A percentile compares a stretch with the other conserved stretches of the same genome.
Evolutionary conservation across 345 rosid species (phyloP).

Genomic region (Sonneratia alba): DNA sequence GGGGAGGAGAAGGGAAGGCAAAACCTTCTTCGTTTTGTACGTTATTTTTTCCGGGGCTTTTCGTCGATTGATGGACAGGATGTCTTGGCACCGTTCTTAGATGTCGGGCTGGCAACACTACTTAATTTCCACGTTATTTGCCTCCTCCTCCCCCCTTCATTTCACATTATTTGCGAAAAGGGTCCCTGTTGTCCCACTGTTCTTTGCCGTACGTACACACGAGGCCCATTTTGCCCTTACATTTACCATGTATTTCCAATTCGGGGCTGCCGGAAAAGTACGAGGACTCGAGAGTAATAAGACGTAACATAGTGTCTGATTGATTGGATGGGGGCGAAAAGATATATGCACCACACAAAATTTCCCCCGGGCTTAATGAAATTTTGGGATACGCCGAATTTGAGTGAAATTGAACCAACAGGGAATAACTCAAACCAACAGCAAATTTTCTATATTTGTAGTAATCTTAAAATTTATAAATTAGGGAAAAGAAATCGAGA

Average conservation of each 20-base stretch:
- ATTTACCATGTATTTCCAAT: neutral
- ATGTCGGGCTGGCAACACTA: slow-evolving; percentile 6
- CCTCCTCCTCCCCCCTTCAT: neutral
- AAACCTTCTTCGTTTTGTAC: neutral
- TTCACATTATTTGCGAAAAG: neutral
- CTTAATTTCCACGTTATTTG: neutral
- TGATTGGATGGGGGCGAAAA: neutral
- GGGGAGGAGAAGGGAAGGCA: no score
- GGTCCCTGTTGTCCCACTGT: neutral
- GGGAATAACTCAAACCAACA: no score
- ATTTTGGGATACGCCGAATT: no score
- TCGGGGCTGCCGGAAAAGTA: neutral
- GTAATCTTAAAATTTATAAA: no score
- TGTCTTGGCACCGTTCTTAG: slow-evolving; percentile 3
- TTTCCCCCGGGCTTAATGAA: no score
- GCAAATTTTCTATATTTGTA: no score
- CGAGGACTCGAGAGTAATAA: neutral
- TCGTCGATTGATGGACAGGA: neutral
- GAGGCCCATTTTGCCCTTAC: neutral
- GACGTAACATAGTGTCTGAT: neutral
- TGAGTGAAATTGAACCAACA: no score
- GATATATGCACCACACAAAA: neutral
- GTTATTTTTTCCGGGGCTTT: neutral
- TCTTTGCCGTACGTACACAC: neutral
- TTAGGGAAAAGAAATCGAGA: no score